A percentile compares a stretch with the other conserved stretches of the same genome.
These are phyloP conservation scores for Endocalyx cinctus DNA, from an alignment of 2,329 filamentous ascomycete species.

Conservation along the genomic window DNA sequence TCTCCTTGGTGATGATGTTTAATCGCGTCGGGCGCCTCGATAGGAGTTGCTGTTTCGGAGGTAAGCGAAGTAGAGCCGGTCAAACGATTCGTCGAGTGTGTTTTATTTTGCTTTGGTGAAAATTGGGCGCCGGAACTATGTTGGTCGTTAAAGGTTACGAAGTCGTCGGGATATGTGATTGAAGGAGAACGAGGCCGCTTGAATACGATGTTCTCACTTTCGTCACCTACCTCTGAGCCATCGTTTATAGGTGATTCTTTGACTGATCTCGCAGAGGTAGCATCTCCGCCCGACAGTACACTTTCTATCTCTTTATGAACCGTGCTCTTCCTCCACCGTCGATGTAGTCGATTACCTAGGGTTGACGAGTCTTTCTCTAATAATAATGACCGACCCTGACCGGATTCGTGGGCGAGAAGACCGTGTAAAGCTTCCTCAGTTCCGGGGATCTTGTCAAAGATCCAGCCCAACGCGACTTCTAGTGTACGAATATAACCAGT, in stretches of 20 bases:
- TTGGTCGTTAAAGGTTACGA: no score
- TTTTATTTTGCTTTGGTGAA: no score
- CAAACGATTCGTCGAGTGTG: no score
- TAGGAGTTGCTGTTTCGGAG: no score
- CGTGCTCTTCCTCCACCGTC: conserved; percentile 58
- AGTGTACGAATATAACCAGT: conserved; percentile 76
- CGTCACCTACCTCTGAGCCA: conserved; percentile 23
- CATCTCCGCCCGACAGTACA: conserved; percentile 47
- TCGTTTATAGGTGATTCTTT: conserved; percentile 23
- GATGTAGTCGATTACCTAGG: conserved; percentile 53
- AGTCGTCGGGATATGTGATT: no score
- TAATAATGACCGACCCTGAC: conserved; percentile 40
- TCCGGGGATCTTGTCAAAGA: conserved; percentile 58
- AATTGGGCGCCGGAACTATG: no score
- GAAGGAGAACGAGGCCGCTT: no score
- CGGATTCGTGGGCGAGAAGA: conserved; percentile 43
- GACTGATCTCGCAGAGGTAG: conserved; percentile 26
- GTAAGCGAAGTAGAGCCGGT: no score
- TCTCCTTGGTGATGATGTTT: no score
- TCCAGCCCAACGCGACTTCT: conserved; percentile 63
- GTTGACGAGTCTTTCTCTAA: conserved; percentile 49
- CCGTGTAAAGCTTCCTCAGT: conserved; percentile 54
- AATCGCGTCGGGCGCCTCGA: no score
- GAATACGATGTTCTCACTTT: conserved; percentile 19
- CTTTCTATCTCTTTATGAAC: conserved; percentile 60